Evolutionary conservation across 75 land plant genomes (phyloP).

Genomic region (Sequoia sempervirens): DNA sequence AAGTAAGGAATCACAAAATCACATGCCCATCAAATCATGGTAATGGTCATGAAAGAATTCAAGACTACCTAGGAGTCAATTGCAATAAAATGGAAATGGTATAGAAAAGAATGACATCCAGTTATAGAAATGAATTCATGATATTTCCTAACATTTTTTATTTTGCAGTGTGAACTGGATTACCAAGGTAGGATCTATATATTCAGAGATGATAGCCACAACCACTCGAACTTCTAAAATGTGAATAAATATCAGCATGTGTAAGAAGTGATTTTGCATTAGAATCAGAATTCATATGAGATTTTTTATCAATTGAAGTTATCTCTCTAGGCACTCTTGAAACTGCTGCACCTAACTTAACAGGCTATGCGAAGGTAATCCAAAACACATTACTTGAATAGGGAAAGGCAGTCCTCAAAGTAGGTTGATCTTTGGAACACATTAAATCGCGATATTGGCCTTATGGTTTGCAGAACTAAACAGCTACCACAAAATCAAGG

Average conservation of each 20-base stretch:
- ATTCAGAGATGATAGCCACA: neutral
- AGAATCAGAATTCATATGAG: neutral
- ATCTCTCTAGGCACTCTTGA: neutral
- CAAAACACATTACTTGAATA: neutral
- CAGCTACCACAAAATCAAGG: too few relatives aligned
- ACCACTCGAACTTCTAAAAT: neutral
- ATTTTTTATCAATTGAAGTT: neutral
- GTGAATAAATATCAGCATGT: neutral
- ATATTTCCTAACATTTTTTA: neutral
- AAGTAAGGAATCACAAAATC: neutral
- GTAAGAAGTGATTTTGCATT: neutral
- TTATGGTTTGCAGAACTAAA: too few relatives aligned
- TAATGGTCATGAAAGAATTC: neutral
- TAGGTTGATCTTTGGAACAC: neutral
- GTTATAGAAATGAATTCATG: neutral
- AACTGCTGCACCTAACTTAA: neutral
- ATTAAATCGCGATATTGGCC: too few relatives aligned
- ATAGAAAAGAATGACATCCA: neutral
- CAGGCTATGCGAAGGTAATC: neutral
- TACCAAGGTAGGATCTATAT: neutral
- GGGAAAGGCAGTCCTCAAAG: neutral
- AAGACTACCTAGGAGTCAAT: neutral
- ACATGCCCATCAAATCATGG: neutral
- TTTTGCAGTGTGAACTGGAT: neutral
- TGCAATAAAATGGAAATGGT: neutral